Percentiles rank a stretch among this genome's conserved stretches.
Evolutionary conservation across 768 basidiomycete species (phyloP).

Genomic region (Hydnomerulius pinastri): DNA sequence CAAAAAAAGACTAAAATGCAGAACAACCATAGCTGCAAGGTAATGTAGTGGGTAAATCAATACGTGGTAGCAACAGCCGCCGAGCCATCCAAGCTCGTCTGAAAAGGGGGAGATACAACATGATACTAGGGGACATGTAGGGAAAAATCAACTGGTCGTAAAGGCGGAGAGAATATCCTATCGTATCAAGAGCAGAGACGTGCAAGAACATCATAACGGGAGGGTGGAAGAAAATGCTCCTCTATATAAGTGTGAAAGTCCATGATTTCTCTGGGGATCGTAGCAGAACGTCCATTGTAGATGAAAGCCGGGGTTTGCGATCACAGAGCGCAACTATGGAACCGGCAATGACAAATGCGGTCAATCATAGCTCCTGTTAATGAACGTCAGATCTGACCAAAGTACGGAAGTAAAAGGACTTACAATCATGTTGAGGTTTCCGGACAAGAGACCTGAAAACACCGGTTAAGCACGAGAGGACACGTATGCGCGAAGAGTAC

Average conservation of each 20-base stretch:
- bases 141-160: neutral
- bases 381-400: neutral
- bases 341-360: neutral
- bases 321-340: slow-evolving; percentile 2
- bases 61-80: neutral
- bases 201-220: neutral
- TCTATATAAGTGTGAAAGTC: slow-evolving; percentile 18
- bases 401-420: slow-evolving; percentile 21
- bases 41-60: neutral
- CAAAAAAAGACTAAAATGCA: too few relatives aligned
- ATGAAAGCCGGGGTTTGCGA: slow-evolving; percentile 2
- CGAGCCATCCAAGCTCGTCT: too few relatives aligned
- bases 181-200: neutral
- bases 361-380: slow-evolving; percentile 33
- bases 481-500: slow-evolving; percentile 13
- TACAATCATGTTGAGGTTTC: slow-evolving; percentile 75
- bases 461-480: slow-evolving; percentile 14
- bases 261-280: slow-evolving; percentile 4
- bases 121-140: neutral
- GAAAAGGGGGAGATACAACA: neutral
- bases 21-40: neutral
- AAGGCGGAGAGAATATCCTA: neutral
- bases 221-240: slow-evolving; percentile 11
- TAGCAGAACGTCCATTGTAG: slow-evolving; percentile 6
- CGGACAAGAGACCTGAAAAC: slow-evolving; percentile 60